These are phyloP conservation scores for Globisporangium alternatum DNA, from an alignment of 352 stramenopile genomes.

Conservation along the genomic window DNA sequence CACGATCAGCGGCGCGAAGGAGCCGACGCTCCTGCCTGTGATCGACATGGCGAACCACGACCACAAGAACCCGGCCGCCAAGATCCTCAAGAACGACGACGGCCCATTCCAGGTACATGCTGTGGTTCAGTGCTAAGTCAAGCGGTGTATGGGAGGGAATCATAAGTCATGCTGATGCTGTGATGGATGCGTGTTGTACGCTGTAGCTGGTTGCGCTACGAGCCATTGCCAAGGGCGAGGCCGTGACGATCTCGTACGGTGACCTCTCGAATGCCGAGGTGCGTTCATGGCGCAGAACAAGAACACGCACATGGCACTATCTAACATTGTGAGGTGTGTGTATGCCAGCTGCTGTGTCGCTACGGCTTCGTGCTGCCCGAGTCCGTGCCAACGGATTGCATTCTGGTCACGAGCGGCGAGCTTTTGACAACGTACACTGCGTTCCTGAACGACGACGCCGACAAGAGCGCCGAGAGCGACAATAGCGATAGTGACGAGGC, in stretches of 20 bases:
- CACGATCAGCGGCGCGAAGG: slow-evolving; percentile 25
- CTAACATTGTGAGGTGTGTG: background rate
- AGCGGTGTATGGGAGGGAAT: too few species aligned
- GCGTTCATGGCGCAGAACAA: background rate
- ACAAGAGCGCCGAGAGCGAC: slow-evolving; percentile 18
- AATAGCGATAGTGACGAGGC: slow-evolving; percentile 20
- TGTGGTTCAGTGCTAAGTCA: too few species aligned
- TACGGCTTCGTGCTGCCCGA: slow-evolving; percentile 65
- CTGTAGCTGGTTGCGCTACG: slow-evolving; percentile 48
- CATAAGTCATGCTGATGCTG: too few species aligned
- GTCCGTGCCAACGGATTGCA: slow-evolving; percentile 39
- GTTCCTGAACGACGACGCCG: slow-evolving; percentile 31
- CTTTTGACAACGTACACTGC: slow-evolving; percentile 37
- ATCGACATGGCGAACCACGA: slow-evolving; percentile 83
- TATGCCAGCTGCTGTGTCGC: slow-evolving; percentile 50
- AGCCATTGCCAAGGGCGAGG: slow-evolving; percentile 35
- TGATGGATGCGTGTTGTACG: too few species aligned
- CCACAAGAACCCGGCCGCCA: slow-evolving; percentile 31
- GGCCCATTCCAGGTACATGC: slow-evolving; percentile 43
- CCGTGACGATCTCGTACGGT: slow-evolving; percentile 72
- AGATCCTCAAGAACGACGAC: slow-evolving; percentile 42
- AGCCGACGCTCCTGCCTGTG: slow-evolving; percentile 64
- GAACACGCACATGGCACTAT: too few species aligned
- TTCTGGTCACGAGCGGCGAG: slow-evolving; percentile 47
- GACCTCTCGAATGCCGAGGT: slow-evolving; percentile 75